Evolutionary conservation across 352 stramenopile species (phyloP), one percentile per base, ranked within the genome.

Genomic region (Phytophthora citricola): DNA sequence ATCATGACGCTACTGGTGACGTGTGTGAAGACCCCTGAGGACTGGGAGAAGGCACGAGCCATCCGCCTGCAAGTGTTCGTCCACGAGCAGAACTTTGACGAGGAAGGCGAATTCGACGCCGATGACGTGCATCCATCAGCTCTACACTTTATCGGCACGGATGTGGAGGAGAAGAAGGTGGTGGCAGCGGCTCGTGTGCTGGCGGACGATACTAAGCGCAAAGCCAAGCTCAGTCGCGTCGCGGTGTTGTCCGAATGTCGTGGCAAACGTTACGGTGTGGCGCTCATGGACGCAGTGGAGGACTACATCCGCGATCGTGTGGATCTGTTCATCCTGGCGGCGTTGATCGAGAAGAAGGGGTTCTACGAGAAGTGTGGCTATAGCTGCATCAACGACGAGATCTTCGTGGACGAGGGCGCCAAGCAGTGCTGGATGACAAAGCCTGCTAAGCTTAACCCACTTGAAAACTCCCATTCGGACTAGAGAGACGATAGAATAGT

Each of bases 11-110:
- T 81, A n/a, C 49, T 63, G 12, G 76, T 85, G 58, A 79, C 69
- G 4, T 68, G 62, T 24, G 76, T 77, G 62, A 79, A 69, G n/a
- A 81, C 75, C 7, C 58, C 69, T 6, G 64, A 83, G 32, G 66
- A 86, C 50, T 62, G 74, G 27, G 65, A 71, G 9, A 75, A 78
- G 44, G 76, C 70, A 67, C 75, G 63, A 31, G 66, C 43, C 36
- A 68, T 89, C n/a, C 75, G 77, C 34, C 60, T 66, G 45, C 36
- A 75, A 43, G 76, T 89, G 36, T 89, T 89, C 47, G 68, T 89
- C 56, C 55, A 72, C 20, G 78, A 89, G 43, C 69, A 85, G 44
- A 66, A 75, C 29, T 83, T 79, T 43, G 62, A 77, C 17, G 51
- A 64, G 5, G 57, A 50, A 1, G 56, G 64, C 20, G 69, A 89